These are phyloP conservation scores for Letharia columbiana DNA, from an alignment of 495 filamentous ascomycete genomes.

Conservation along the genomic window DNA sequence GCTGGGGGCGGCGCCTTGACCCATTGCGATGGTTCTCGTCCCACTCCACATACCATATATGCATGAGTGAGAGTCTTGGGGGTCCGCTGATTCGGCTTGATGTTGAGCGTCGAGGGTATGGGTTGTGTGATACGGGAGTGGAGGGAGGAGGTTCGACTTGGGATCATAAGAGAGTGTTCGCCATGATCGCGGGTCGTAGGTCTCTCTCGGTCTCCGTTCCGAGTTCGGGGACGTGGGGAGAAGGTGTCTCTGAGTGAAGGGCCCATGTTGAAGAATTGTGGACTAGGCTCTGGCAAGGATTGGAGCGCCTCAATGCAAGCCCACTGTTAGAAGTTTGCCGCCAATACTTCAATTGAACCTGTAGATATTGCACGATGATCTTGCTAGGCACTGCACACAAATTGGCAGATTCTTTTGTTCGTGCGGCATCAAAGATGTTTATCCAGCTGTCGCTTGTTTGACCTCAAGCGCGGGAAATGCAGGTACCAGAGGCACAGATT, in stretches of 20 bases:
- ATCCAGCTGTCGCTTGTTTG: background rate
- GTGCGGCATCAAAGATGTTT: background rate
- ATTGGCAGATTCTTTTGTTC: background rate
- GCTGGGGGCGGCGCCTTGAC: constrained; percentile 80
- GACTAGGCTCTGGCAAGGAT: background rate
- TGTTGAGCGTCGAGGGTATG: constrained; percentile 73
- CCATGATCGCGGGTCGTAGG: constrained; percentile 57
- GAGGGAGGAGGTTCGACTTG: constrained; percentile 92
- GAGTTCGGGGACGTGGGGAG: constrained; percentile 68
- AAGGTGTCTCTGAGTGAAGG: constrained; percentile 70
- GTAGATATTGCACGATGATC: background rate
- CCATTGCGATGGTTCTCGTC: constrained; percentile 97
- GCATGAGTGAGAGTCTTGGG: constrained; percentile 98
- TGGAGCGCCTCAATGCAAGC: constrained; percentile 15
- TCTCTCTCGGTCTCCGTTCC: constrained; percentile 52
- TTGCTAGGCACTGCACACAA: background rate
- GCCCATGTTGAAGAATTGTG: constrained; percentile 44
- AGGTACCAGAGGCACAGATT: constrained; percentile 1
- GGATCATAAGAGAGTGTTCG: constrained; percentile 77
- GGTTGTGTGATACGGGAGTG: constrained; percentile 97
- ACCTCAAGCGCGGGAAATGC: background rate
- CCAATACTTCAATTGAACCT: background rate
- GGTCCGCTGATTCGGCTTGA: constrained; percentile 80
- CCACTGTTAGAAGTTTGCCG: background rate
- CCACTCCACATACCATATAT: constrained; percentile 98